phyloP scores from a whole-genome alignment of 2,329 filamentous ascomycete genomes.

The Chrysoporthe deuterocubensis region DNA sequence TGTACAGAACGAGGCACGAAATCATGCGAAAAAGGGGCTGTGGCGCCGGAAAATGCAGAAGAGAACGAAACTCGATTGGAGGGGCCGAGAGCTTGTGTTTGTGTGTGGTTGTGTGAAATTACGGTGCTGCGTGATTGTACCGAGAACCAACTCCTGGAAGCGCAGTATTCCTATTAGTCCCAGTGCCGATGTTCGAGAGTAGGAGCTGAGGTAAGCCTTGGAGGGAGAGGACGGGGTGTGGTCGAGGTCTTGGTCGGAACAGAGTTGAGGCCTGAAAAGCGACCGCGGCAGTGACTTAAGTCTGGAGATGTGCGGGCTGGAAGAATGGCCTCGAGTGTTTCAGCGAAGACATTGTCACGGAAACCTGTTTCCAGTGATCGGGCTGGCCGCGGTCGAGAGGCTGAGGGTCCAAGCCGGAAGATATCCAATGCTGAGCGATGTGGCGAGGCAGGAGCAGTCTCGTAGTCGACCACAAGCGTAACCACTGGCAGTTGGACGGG shows the following conservation, averaged over 20 bases:
- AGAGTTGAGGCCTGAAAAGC: constrained; percentile 17
- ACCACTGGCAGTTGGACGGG: constrained; percentile 21
- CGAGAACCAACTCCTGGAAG: constrained; percentile 6
- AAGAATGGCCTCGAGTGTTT: constrained; percentile 26
- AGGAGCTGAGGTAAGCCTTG: constrained; percentile 7
- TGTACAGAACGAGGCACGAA: constrained; percentile 25
- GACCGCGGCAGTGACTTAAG: constrained; percentile 14
- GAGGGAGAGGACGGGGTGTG: neutral
- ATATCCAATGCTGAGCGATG: constrained; percentile 15
- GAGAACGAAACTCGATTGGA: constrained; percentile 18
- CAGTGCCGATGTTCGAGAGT: neutral
- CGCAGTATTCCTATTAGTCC: neutral
- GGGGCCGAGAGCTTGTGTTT: constrained; percentile 15
- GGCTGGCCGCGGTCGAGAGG: constrained; percentile 21
- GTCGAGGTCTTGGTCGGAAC: constrained; percentile 18
- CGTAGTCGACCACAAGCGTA: constrained; percentile 4
- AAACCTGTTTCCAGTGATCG: constrained; percentile 23
- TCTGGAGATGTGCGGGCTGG: constrained; percentile 19
- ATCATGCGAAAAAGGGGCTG: constrained; percentile 21
- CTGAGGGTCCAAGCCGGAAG: constrained; percentile 19
- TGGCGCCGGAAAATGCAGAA: constrained; percentile 20
- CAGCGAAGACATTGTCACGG: constrained; percentile 22
- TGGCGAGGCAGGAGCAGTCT: neutral
- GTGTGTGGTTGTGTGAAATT: constrained; percentile 18
- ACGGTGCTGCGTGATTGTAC: constrained; percentile 20